Evolutionary conservation across 2,329 filamentous ascomycete species (phyloP).

Genomic region (Fusarium sp.): DNA sequence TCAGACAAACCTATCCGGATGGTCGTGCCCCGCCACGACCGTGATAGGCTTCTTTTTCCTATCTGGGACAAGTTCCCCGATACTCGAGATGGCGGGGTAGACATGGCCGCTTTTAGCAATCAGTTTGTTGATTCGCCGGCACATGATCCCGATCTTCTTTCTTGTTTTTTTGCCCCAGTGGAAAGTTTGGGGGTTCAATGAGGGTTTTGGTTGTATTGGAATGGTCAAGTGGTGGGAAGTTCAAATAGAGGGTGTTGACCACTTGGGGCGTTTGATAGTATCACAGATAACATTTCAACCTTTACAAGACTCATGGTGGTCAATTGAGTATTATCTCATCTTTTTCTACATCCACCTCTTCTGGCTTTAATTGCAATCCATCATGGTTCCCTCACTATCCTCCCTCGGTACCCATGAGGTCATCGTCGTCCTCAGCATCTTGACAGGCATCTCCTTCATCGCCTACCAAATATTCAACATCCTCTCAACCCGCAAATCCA

Average conservation of each 20-base stretch:
- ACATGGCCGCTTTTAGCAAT: slow-evolving; percentile 28
- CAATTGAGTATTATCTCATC: background rate
- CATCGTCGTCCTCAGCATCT: slow-evolving; percentile 21
- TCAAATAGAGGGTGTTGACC: slow-evolving; percentile 13
- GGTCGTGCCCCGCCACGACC: background rate
- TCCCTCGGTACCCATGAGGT: slow-evolving; percentile 20
- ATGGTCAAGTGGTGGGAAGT: background rate
- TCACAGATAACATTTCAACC: background rate
- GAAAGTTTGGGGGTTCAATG: background rate
- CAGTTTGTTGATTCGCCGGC: slow-evolving; percentile 11
- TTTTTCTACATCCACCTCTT: background rate
- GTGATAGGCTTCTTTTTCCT: slow-evolving; percentile 34
- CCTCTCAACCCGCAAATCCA: slow-evolving; percentile 12
- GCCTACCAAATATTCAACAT: slow-evolving; percentile 25
- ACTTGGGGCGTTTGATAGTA: background rate
- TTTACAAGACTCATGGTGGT: slow-evolving; percentile 12
- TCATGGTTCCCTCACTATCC: slow-evolving; percentile 10
- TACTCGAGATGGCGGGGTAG: slow-evolving; percentile 10
- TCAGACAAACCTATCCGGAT: slow-evolving; percentile 18
- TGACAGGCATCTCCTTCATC: slow-evolving; percentile 14
- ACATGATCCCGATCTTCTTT: background rate
- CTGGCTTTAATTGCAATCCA: background rate
- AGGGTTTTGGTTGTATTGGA: background rate
- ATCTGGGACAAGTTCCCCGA: slow-evolving; percentile 32
- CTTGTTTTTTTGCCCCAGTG: background rate